Evolutionary conservation across 176 grass and related monocot genomes (phyloP), one percentile per base, ranked within the genome.

Genomic region (Lolium multiflorum): DNA sequence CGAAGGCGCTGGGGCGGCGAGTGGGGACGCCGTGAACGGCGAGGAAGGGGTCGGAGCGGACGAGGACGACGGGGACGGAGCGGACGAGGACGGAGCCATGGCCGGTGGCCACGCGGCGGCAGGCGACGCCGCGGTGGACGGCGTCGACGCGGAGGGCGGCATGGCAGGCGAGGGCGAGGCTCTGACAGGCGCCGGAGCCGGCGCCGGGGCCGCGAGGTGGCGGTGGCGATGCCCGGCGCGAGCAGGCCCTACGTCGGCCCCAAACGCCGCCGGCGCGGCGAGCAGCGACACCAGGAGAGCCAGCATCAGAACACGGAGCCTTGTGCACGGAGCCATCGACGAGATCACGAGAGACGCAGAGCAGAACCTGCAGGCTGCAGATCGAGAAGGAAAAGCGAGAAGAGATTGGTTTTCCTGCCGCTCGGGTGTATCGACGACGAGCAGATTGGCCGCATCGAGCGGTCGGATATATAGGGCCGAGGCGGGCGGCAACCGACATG

Each of bases 401-500:
- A 14, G 12, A 15, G 71, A 49, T 74, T 46, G 70, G 70, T n/a
- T 43, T 43, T 69, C 8, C 4, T 15, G 62, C 25, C 24, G 62
- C 25, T 65, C 7, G 9, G 41, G 11, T 63, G 22, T 20, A 72
- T 54, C 48, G 49, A 51, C 14, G 49, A 17, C 51, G 6, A 35
- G 31, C 31, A 17, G 51, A 54, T 56, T 56, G 54, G 54, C 25
- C 25, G 62, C 25, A 14, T 31, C 25, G 62, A 2, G 62, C 25
- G 5, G 2, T 31, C 25, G 12, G 63, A 66, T 66, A 15, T 66
- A 66, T 66, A 35, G 63, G 26, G n/a, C n/a, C n/a, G n/a, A n/a
- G 60, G 5, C 26, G 25, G 63, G 63, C 63, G 63, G 63, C 63
- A 66, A 66, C 63, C 63, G 63, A 66, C 63, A 31, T 66, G 63